Base-by-base conservation (phyloP, 2,329 filamentous ascomycete genomes). In the Ascochyta koolunga region DNA sequence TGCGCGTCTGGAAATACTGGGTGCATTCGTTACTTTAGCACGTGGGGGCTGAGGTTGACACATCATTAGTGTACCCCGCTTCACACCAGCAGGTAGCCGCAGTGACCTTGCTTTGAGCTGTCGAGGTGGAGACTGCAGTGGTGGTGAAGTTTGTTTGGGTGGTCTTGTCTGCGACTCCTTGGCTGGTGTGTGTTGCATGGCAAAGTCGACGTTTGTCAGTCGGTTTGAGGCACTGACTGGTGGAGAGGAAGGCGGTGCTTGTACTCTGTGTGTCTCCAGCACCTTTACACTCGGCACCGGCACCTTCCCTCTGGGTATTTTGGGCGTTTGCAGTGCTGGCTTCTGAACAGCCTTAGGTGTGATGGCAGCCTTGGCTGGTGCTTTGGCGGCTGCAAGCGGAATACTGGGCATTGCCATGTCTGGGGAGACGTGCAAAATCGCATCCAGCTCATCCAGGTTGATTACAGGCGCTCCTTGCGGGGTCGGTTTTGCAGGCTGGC, bases 21-120 rank as follows among this genome's bases (percentile, higher is more conserved):
- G 13, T 32, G 52, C 56, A 31, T 49, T 55, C 1, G 46, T 40
- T 35, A 39, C 45, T 22, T 37, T 56, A 15, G 49, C 33, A 2
- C 24, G 45, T 37, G 46, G 58, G n/a, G 65, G 62, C 16, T 72
- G 60, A n/a, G 73, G 63, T 47, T 79, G 76, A 49, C 77, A 80
- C 0, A 80, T 57, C 2, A 80, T 57, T 11, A 81, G 62, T 51
- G 71, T 78, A 31, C 74, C 77, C 52, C 76, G 74, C 15, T 72
- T 75, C 8, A 69, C 67, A n/a, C 70, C 73, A 5, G 65, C 63
- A 11, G 75, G 67, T 8, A 80, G 60, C 2, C 75, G 74, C 25
- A 80, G 52, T 3, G 72, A 64, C 53, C 72, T 77, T 1, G 66
- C 60, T 50, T 63, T 71, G 39, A 58, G 69, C 15, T 61, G 60